phyloP scores from a whole-genome alignment of 371 early-diverging fungal species.

The Blyttiomyces sp. region DNA sequence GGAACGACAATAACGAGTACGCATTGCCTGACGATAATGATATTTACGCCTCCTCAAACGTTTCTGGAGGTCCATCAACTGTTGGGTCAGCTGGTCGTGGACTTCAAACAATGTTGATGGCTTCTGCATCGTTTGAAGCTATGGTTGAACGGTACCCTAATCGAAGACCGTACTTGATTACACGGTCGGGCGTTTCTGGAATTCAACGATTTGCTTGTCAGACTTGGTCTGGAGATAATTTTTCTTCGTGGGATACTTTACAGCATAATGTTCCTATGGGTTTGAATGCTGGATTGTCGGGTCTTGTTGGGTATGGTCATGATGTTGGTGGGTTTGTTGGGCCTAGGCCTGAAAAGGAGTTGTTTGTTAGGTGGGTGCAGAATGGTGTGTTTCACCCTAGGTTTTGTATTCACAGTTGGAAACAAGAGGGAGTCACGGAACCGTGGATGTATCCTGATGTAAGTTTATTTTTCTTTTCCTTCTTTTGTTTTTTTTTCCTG shows the following conservation, averaged over 20 bases:
- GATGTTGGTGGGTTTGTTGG: conserved; percentile 65
- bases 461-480: conserved; percentile 1
- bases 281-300: conserved; percentile 45
- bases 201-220: conserved; percentile 45
- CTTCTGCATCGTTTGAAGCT: conserved; percentile 56
- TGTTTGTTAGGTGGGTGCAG: conserved; percentile 65
- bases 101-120: conserved; percentile 57
- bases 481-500: conserved; percentile 5
- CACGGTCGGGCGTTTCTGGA: conserved; percentile 53
- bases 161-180: conserved; percentile 56
- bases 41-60: conserved; percentile 14
- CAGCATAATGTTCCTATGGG: conserved; percentile 63
- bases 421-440: conserved; percentile 56
- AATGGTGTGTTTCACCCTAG: conserved; percentile 60
- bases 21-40: conserved; percentile 49
- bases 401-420: conserved; percentile 63
- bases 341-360: conserved; percentile 51
- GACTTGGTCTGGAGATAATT: conserved; percentile 65
- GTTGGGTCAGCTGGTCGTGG: conserved; percentile 46
- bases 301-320: conserved; percentile 56
- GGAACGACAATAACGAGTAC: conserved; percentile 67
- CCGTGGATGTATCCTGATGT: conserved; percentile 55
- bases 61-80: conserved; percentile 15
- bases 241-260: conserved; percentile 60
- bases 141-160: conserved; percentile 35